A percentile compares a stretch with the other conserved stretches of the same genome.
Conservation (phyloP, 371 early-diverging fungal genomes). For the Apophysomyces sp. region DNA sequence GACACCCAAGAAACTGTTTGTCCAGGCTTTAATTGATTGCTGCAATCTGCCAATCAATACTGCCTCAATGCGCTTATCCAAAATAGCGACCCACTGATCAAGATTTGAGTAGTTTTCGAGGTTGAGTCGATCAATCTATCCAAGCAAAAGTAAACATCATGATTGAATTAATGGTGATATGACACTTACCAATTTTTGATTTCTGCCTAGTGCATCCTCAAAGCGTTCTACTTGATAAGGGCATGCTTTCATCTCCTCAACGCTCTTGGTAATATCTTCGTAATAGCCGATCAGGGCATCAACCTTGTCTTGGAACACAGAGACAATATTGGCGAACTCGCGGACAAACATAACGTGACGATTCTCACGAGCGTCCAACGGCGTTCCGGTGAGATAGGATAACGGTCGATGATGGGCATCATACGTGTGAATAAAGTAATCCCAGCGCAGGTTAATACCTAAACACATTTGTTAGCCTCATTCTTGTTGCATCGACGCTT, state of each 20-base stretch:
- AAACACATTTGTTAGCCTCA: not conserved
- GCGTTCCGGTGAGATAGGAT: slow-evolving; percentile 49
- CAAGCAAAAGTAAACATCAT: not conserved
- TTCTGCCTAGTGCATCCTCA: slow-evolving; percentile 66
- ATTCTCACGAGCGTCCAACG: slow-evolving; percentile 72
- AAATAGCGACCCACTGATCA: slow-evolving; percentile 82
- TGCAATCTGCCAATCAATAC: slow-evolving; percentile 80
- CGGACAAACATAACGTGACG: slow-evolving; percentile 93
- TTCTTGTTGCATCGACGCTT: slow-evolving; percentile 16
- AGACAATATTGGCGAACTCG: slow-evolving; percentile 88
- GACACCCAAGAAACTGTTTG: slow-evolving; percentile 65
- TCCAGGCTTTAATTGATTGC: slow-evolving; percentile 80
- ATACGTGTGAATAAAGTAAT: slow-evolving; percentile 89
- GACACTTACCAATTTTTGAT: slow-evolving; percentile 74
- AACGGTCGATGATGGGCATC: slow-evolving; percentile 58
- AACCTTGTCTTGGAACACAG: slow-evolving; percentile 95
- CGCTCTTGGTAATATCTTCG: slow-evolving; percentile 74
- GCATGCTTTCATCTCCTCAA: slow-evolving; percentile 85
- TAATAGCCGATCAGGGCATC: slow-evolving; percentile 78
- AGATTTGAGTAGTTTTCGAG: slow-evolving; percentile 94
- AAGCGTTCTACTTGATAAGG: slow-evolving; percentile 73
- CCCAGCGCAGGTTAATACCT: slow-evolving; percentile 86
- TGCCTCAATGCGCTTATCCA: slow-evolving; percentile 82
- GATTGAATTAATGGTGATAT: not conserved
- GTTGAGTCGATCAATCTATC: slow-evolving; percentile 84